Evolutionary conservation across 345 rosid species (phyloP).

Genomic region (Anacardium occidentale): DNA sequence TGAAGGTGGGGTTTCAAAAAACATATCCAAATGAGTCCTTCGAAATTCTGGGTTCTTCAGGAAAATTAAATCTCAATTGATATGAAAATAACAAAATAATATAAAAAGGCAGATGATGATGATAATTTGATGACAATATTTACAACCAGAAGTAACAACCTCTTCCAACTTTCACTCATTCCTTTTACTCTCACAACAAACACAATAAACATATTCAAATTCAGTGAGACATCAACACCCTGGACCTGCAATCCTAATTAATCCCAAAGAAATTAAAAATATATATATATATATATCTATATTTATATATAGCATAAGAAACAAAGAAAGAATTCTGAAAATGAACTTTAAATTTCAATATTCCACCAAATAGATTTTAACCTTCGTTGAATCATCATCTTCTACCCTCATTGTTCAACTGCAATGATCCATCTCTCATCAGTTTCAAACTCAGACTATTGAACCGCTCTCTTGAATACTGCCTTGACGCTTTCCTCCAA

Average conservation of each 20-base stretch:
- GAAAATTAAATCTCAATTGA: not conserved
- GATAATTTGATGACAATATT: constrained; percentile 17
- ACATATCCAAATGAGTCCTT: too few relatives aligned
- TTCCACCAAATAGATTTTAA: constrained; percentile 5
- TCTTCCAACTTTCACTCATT: constrained; percentile 12
- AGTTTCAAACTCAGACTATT: constrained; percentile 76
- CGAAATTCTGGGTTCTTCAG: too few relatives aligned
- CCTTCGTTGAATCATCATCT: constrained; percentile 29
- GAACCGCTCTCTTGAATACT: constrained; percentile 89
- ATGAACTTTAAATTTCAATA: not conserved
- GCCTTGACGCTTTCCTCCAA: constrained; percentile 97
- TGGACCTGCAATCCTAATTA: constrained; percentile 21
- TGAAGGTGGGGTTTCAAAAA: too few relatives aligned
- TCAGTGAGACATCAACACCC: constrained; percentile 11
- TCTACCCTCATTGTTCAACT: constrained; percentile 29
- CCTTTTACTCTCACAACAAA: constrained; percentile 16
- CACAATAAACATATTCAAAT: constrained; percentile 18
- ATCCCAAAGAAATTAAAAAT: not conserved
- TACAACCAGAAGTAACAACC: constrained; percentile 27
- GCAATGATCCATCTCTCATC: constrained; percentile 81
- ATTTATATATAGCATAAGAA: not conserved
- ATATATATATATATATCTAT: too few relatives aligned
- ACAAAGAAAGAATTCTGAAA: constrained; percentile 8
- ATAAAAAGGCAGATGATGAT: not conserved
- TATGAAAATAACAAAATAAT: not conserved